These are phyloP conservation scores for Hypoxylon intermedium DNA, from an alignment of 495 filamentous ascomycete species.

Conservation along the genomic window DNA sequence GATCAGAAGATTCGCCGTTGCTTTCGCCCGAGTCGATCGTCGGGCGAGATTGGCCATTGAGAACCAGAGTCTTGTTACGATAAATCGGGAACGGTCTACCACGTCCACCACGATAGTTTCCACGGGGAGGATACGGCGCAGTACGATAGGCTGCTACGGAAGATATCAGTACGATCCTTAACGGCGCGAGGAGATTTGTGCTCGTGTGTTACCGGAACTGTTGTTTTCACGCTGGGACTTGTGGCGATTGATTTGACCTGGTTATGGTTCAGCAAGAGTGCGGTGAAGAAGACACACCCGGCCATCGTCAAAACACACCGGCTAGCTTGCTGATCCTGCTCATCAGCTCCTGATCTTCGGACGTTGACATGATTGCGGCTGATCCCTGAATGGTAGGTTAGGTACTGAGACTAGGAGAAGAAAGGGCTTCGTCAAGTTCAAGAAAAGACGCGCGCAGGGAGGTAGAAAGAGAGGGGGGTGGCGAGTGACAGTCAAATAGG, in stretches of 20 bases:
- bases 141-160: conserved; percentile 38
- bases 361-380: conserved; percentile 62
- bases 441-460: background rate
- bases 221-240: conserved; percentile 65
- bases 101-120: conserved; percentile 55
- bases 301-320: conserved; percentile 56
- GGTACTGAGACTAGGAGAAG: conserved; percentile 7
- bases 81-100: conserved; percentile 58
- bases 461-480: background rate
- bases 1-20: conserved; percentile 42
- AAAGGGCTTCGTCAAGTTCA: conserved; percentile 7
- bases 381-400: conserved; percentile 22
- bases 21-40: conserved; percentile 40
- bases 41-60: conserved; percentile 60
- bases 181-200: conserved; percentile 8
- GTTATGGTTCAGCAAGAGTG: conserved; percentile 22
- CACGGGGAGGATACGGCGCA: conserved; percentile 52
- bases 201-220: conserved; percentile 14
- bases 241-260: conserved; percentile 85
- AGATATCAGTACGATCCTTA: no score
- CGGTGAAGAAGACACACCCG: background rate
- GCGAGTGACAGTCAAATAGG: background rate
- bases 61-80: conserved; percentile 74
- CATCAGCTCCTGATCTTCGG: conserved; percentile 76
- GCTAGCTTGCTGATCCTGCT: conserved; percentile 77